These are phyloP conservation scores for Ceratocystis lukuohia DNA, from an alignment of 2,329 filamentous ascomycete species.

Conservation along the genomic window DNA sequence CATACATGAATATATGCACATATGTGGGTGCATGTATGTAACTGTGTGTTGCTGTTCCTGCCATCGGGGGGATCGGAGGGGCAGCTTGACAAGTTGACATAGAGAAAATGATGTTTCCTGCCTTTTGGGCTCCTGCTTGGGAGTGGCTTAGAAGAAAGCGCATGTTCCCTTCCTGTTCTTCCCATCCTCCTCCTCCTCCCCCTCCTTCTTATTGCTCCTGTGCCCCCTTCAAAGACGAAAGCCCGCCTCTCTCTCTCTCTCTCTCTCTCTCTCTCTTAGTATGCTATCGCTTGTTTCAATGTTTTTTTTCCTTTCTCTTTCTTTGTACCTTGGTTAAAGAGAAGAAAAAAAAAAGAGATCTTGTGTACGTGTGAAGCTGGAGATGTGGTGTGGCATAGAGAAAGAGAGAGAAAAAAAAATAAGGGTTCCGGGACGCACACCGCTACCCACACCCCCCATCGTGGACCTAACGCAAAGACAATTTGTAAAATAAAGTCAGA, in stretches of 20 bases:
- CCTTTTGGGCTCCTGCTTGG: not conserved
- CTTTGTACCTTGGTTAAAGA: too few relatives aligned
- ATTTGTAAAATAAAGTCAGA: too few relatives aligned
- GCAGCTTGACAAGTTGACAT: not conserved
- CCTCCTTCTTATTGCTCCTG: too few relatives aligned
- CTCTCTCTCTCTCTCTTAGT: too few relatives aligned
- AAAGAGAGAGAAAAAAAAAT: not conserved
- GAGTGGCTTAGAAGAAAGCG: not conserved
- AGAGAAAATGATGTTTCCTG: not conserved
- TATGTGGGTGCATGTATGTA: not conserved
- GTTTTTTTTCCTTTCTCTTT: too few relatives aligned
- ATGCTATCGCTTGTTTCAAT: too few relatives aligned
- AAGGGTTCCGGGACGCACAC: not conserved
- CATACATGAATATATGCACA: not conserved
- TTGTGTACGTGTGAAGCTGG: not conserved
- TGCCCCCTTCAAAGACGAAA: too few relatives aligned
- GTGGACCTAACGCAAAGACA: not conserved
- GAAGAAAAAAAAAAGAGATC: too few relatives aligned
- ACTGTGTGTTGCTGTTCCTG: slow-evolving; percentile 1
- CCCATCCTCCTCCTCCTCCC: too few relatives aligned
- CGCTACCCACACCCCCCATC: not conserved
- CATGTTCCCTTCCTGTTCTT: too few relatives aligned
- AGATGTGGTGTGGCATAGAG: not conserved
- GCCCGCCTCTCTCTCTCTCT: too few relatives aligned
- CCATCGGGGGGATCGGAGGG: not conserved